Evolutionary conservation across 2,329 filamentous ascomycete species (phyloP), one percentile per base, ranked within the genome.

Genomic region (Tolypocladium guangdongense): DNA sequence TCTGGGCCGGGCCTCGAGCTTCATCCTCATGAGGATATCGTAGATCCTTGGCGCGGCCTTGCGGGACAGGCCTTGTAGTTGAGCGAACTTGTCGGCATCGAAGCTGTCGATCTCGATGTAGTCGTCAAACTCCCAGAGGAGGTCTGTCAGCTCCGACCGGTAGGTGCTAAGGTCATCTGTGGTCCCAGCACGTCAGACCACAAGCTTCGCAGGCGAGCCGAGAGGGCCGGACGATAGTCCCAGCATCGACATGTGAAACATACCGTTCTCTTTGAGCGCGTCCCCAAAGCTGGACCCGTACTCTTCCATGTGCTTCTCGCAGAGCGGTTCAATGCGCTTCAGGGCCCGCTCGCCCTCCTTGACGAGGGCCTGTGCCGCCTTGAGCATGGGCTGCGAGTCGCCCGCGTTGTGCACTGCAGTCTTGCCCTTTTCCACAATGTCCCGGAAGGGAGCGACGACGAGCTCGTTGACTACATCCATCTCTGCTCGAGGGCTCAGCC

Each of bases 111-210:
- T 59, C 50, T 78, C 74, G 56, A 76, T 64, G 57, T 70, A 80
- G 52, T 82, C 78, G 53, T 82, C 79, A 58, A 82, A 81, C 51
- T 78, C 78, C 72, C 78, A 82, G 7, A 81, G 64, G 27, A 80
- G 60, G 48, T 77, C 72, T 54, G 71, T 75, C 41, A 82, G 66
- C 53, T 75, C 69, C 20, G 69, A 67, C 47, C 78, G 71, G 54
- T 72, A 74, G 46, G 70, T 64, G 52, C 75, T 72, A 51, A 82
- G 77, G 36, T 75, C 75, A 53, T 76, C 78, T 80, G 56, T 11
- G 3, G 24, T 11, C 7, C 18, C 16, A 12, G 24, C n/a, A 37
- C 6, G 33, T 49, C 16, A 52, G 46, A 37, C 2, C 16, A 32
- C 2, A 20, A 12, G 43, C 43, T 10, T 7, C 2, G 22, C 12